These are phyloP conservation scores for Tuber borchii DNA, from an alignment of 495 filamentous ascomycete genomes.

Conservation along the genomic window DNA sequence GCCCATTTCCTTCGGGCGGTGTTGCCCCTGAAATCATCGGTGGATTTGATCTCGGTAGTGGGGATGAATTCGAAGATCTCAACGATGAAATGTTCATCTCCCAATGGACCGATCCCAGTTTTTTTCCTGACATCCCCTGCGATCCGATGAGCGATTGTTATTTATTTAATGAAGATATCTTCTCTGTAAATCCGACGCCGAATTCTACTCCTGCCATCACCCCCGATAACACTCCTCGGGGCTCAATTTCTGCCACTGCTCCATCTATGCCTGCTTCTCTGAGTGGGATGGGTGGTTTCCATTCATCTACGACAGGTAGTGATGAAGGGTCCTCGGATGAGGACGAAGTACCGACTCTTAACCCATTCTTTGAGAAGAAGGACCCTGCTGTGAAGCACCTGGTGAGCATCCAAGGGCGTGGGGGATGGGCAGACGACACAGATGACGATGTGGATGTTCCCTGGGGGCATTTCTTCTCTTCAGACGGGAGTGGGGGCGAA, in stretches of 20 bases:
- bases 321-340: slow-evolving; percentile 25
- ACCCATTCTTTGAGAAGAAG: slow-evolving; percentile 35
- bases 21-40: background rate
- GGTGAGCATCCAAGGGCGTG: slow-evolving; percentile 28
- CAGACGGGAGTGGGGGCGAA: slow-evolving; percentile 20
- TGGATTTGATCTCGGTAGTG: slow-evolving; percentile 16
- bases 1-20: background rate
- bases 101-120: slow-evolving; percentile 30
- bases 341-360: slow-evolving; percentile 27
- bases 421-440: slow-evolving; percentile 35
- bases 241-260: slow-evolving; percentile 30
- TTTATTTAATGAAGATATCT: slow-evolving; percentile 24
- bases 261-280: slow-evolving; percentile 14
- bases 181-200: slow-evolving; percentile 29
- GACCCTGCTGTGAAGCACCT: slow-evolving; percentile 33
- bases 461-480: slow-evolving; percentile 37
- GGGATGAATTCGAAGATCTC: slow-evolving; percentile 34
- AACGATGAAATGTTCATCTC: slow-evolving; percentile 37
- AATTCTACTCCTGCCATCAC: slow-evolving; percentile 32
- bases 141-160: slow-evolving; percentile 20
- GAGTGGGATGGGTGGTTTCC: background rate
- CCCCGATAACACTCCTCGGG: slow-evolving; percentile 32
- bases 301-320: slow-evolving; percentile 17
- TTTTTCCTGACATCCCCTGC: slow-evolving; percentile 29
- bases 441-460: slow-evolving; percentile 35